These are phyloP conservation scores for Aspergillus brasiliensis DNA, from an alignment of 2,329 filamentous ascomycete species.

Conservation along the genomic window DNA sequence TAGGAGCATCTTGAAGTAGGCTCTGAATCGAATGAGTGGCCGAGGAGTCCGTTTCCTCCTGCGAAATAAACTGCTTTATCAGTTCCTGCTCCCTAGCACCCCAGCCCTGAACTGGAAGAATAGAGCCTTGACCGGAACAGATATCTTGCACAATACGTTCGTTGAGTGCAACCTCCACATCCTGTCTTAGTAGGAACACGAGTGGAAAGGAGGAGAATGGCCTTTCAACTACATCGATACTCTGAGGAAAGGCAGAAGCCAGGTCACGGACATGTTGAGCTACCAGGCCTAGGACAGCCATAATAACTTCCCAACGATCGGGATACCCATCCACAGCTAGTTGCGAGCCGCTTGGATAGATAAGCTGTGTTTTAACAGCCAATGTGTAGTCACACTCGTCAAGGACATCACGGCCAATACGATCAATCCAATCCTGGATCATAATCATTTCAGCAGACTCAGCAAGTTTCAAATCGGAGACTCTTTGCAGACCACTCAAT, in stretches of 20 bases:
- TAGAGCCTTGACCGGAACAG: conserved; percentile 31
- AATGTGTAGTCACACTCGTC: conserved; percentile 66
- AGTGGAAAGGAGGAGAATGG: conserved; percentile 54
- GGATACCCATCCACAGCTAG: conserved; percentile 56
- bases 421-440: conserved; percentile 55
- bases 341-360: conserved; percentile 58
- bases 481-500: conserved; percentile 60
- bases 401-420: conserved; percentile 59
- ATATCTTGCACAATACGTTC: conserved; percentile 46
- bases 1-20: conserved; percentile 36
- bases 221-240: conserved; percentile 53
- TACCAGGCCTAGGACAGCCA: conserved; percentile 48
- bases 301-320: conserved; percentile 52
- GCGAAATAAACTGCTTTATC: conserved; percentile 39
- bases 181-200: conserved; percentile 56
- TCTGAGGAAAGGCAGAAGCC: conserved; percentile 41
- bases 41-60: conserved; percentile 20
- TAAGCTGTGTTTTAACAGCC: conserved; percentile 57
- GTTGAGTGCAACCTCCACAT: conserved; percentile 51
- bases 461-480: conserved; percentile 50
- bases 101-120: conserved; percentile 26
- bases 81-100: conserved; percentile 20
- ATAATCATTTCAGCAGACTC: conserved; percentile 54
- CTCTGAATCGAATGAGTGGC: conserved; percentile 20
- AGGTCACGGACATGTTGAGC: conserved; percentile 43